Evolutionary conservation across 1,139 yeast species (phyloP), one percentile per base, ranked within the genome.

Genomic region (Scheffersomyces segobiensis): DNA sequence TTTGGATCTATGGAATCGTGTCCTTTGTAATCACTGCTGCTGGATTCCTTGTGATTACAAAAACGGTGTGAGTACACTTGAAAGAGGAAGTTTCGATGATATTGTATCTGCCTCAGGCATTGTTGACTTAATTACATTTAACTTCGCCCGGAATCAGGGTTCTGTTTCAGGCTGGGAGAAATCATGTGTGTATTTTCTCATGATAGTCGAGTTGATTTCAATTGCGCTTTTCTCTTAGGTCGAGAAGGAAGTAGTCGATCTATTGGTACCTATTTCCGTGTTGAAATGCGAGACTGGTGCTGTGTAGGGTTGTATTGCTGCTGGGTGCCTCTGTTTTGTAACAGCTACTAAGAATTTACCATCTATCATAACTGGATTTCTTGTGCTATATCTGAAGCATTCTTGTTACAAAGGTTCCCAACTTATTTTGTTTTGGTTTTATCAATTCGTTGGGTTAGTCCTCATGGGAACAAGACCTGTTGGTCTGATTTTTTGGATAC

Each of bases 311-410:
- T 81, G 86, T 63, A 76, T 85, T 24, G 81, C 80, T 3, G 78
- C 83, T 1, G 89, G 89, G 0, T 86, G 89, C 89, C 77, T 86
- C 3, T 79, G 86, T 63, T 86, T 86, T 69, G 89, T 75, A 48
- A 67, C 79, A 1, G 75, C 82, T 0, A 81, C 80, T 1, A 74
- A 80, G 57, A 66, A 75, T 50, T 65, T 74, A 2, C 87, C 88
- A 0, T 65, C 75, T 6, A 59, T 71, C 4, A 56, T 80, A 21
- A 67, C 76, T 52, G 86, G 88, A 2, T 62, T 77, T 19, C 55
- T 72, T 6, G 87, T 0, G 83, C 88, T 1, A 60, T 80, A 6
- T 46, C 71, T 3, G 75, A 86, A 0, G 85, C 82, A 0, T 55
- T 69, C 42, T 59, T 84, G 46, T 67, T 86, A 12, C 64, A 69